A percentile compares a stretch with the other conserved stretches of the same genome.
These are phyloP conservation scores for Mortierella sp. DNA, from an alignment of 371 early-diverging fungal species.

Conservation along the genomic window DNA sequence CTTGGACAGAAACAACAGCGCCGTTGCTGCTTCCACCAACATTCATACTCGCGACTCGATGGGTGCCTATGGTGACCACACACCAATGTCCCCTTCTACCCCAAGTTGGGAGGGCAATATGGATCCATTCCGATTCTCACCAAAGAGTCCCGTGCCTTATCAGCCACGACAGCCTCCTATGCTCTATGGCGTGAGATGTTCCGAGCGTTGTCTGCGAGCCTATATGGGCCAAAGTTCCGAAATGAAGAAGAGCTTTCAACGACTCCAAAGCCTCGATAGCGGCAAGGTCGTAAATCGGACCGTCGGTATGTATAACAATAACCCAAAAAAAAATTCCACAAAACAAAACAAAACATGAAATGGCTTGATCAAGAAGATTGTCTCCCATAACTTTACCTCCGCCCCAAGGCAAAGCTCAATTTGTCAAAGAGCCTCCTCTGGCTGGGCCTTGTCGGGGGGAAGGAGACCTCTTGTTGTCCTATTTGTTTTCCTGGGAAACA, in stretches of 20 bases:
- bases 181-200: slow-evolving; percentile 12
- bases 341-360: background rate
- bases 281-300: slow-evolving; percentile 48
- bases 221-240: slow-evolving; percentile 35
- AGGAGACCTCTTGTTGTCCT: no score
- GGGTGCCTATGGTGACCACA: no score
- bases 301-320: slow-evolving; percentile 26
- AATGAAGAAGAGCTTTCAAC: slow-evolving; percentile 31
- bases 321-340: background rate
- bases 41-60: background rate
- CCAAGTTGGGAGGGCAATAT: no score
- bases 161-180: no score
- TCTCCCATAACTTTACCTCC: background rate
- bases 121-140: no score
- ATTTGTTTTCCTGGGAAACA: no score
- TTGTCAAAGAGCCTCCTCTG: slow-evolving; percentile 4
- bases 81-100: no score
- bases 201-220: slow-evolving; percentile 24
- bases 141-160: no score
- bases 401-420: background rate
- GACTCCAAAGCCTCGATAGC: slow-evolving; percentile 29
- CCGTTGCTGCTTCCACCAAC: slow-evolving; percentile 3
- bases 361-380: background rate
- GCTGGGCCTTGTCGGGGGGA: no score
- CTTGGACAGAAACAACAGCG: slow-evolving; percentile 10